Evolutionary conservation across 495 filamentous ascomycete genomes (phyloP).

Genomic region (Hyaloscypha bicolor): DNA sequence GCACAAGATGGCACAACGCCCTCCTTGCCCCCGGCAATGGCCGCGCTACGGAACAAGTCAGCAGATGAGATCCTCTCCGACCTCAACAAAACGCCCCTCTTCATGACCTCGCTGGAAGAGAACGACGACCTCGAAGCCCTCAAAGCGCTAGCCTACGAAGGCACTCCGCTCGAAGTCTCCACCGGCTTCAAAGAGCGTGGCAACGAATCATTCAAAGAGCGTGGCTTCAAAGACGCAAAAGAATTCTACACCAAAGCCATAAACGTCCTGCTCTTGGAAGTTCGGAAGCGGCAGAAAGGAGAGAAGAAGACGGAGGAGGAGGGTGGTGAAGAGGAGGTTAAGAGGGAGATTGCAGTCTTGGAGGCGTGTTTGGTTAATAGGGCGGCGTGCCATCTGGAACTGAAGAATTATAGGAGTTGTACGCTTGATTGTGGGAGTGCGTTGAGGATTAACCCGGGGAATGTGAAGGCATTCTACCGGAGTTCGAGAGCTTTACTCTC

Average conservation of each 20-base stretch:
- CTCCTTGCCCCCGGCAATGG: slow-evolving; percentile 45
- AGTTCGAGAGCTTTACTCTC: slow-evolving; percentile 73
- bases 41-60: slow-evolving; percentile 60
- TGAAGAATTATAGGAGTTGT: slow-evolving; percentile 78
- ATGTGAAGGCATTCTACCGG: slow-evolving; percentile 89
- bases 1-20: slow-evolving; percentile 27
- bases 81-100: slow-evolving; percentile 82
- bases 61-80: slow-evolving; percentile 72
- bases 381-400: slow-evolving; percentile 76
- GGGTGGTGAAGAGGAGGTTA: slow-evolving; percentile 51
- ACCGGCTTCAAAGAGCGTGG: slow-evolving; percentile 82
- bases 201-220: slow-evolving; percentile 79
- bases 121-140: slow-evolving; percentile 84
- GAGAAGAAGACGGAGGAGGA: slow-evolving; percentile 35
- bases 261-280: slow-evolving; percentile 61
- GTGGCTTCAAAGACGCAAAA: slow-evolving; percentile 79
- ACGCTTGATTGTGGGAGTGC: slow-evolving; percentile 81
- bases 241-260: slow-evolving; percentile 91
- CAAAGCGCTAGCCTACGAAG: slow-evolving; percentile 89
- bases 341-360: slow-evolving; percentile 60
- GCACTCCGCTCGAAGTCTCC: slow-evolving; percentile 78
- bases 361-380: slow-evolving; percentile 84
- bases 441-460: slow-evolving; percentile 72
- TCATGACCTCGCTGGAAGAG: slow-evolving; percentile 91
- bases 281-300: slow-evolving; percentile 42